phyloP scores from a whole-genome alignment of 1,139 yeast species.

The Taiozyma onychis region DNA sequence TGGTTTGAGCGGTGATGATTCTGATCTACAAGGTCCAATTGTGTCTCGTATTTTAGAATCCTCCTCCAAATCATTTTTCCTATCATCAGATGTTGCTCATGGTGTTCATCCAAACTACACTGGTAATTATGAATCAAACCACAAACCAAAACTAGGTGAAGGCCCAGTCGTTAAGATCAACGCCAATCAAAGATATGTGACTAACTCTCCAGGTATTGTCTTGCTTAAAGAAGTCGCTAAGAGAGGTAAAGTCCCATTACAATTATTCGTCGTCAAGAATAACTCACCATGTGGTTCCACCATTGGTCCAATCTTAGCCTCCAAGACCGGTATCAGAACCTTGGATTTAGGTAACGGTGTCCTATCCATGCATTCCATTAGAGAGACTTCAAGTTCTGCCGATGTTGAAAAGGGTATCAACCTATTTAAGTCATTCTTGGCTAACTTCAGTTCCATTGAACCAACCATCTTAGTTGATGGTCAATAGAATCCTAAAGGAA shows the following conservation, averaged over 20 bases:
- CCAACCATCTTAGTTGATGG: slow-evolving; percentile 26
- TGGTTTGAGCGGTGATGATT: slow-evolving; percentile 36
- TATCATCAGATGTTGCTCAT: slow-evolving; percentile 96
- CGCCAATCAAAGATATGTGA: slow-evolving; percentile 93
- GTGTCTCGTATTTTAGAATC: slow-evolving; percentile 47
- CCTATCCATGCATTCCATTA: slow-evolving; percentile 89
- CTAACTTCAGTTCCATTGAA: slow-evolving; percentile 33
- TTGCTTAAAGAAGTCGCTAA: slow-evolving; percentile 70
- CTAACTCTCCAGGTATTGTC: slow-evolving; percentile 87
- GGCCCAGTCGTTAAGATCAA: slow-evolving; percentile 94
- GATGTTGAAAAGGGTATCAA: slow-evolving; percentile 62
- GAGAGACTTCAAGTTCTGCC: slow-evolving; percentile 86
- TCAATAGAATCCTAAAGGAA: background rate
- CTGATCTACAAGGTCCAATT: slow-evolving; percentile 23
- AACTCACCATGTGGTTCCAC: slow-evolving; percentile 96
- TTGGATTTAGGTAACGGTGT: slow-evolving; percentile 93
- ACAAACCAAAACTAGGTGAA: slow-evolving; percentile 73
- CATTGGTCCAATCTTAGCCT: slow-evolving; percentile 89
- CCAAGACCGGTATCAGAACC: slow-evolving; percentile 84
- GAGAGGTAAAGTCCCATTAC: slow-evolving; percentile 59
- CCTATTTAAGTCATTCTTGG: slow-evolving; percentile 61
- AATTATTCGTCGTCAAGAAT: slow-evolving; percentile 83
- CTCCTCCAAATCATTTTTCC: slow-evolving; percentile 76
- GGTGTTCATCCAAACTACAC: slow-evolving; percentile 93
- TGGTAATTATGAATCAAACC: slow-evolving; percentile 66